Conservation (phyloP, 106 monocot genomes). For the Cymbidium sinense region DNA sequence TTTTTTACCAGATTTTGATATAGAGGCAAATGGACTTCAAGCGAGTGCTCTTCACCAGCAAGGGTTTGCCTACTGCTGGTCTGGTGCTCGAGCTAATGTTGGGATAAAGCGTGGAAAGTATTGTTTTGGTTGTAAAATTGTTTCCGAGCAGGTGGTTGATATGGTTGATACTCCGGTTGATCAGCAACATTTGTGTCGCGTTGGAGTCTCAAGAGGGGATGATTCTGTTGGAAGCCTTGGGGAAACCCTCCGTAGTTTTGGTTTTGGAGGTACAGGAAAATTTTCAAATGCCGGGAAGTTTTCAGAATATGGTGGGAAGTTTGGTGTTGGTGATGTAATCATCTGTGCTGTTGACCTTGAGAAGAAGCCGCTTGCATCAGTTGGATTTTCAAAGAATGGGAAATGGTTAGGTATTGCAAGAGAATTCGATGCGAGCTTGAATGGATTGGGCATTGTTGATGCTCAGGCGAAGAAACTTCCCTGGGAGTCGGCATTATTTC, state of each 20-base stretch:
- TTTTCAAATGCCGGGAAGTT: constrained; percentile 47
- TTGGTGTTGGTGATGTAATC: constrained; percentile 53
- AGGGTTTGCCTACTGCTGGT: constrained; percentile 85
- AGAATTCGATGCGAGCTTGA: constrained; percentile 46
- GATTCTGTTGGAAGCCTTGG: constrained; percentile 56
- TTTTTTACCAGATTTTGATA: constrained; percentile 41
- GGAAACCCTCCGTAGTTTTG: constrained; percentile 51
- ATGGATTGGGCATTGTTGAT: constrained; percentile 33
- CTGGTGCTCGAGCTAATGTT: constrained; percentile 64
- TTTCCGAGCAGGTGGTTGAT: constrained; percentile 45
- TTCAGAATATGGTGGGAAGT: constrained; percentile 47
- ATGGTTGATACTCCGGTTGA: constrained; percentile 50
- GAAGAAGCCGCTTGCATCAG: constrained; percentile 29
- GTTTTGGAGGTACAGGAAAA: constrained; percentile 72
- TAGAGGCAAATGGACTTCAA: constrained; percentile 40
- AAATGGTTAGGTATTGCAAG: constrained; percentile 40
- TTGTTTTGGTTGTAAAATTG: constrained; percentile 70
- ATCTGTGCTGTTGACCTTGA: constrained; percentile 62
- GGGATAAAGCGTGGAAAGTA: constrained; percentile 63
- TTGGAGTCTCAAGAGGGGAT: constrained; percentile 61
- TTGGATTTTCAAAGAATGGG: constrained; percentile 64
- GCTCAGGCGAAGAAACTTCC: constrained; percentile 9
- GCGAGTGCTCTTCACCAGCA: constrained; percentile 44
- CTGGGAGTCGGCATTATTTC: constrained; percentile 58
- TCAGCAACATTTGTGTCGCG: constrained; percentile 53